Conservation (phyloP, 768 basidiomycete species). For the Lactarius deliciosus region DNA sequence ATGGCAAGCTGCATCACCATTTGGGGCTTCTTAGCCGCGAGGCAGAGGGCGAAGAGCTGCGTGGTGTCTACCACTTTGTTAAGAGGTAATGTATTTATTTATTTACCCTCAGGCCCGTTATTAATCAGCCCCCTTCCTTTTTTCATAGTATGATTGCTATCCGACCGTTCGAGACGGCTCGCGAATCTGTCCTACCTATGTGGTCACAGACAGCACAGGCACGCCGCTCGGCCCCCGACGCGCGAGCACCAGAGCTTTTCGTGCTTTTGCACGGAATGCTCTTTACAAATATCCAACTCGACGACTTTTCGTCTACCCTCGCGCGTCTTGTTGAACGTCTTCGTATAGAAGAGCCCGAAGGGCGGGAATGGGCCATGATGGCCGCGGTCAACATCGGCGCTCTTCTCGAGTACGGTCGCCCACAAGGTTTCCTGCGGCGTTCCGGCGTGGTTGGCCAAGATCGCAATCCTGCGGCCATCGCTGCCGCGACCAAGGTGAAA, state of each 20-base stretch:
- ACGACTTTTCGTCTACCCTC: constrained; percentile 81
- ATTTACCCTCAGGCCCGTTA: constrained; percentile 5
- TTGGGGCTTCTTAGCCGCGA: constrained; percentile 86
- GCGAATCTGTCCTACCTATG: constrained; percentile 86
- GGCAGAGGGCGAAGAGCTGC: constrained; percentile 75
- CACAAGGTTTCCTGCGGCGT: constrained; percentile 66
- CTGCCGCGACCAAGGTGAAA: constrained; percentile 40
- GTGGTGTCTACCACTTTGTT: constrained; percentile 88
- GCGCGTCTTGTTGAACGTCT: constrained; percentile 87
- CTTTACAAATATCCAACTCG: constrained; percentile 92
- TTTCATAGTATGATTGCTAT: constrained; percentile 78
- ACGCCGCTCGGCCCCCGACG: constrained; percentile 73
- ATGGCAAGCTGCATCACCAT: constrained; percentile 92
- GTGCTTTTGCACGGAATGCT: constrained; percentile 95
- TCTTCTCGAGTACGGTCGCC: constrained; percentile 84
- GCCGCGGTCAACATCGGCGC: constrained; percentile 79
- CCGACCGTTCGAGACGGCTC: constrained; percentile 83
- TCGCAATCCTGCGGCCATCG: constrained; percentile 37
- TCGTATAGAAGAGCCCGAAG: constrained; percentile 75
- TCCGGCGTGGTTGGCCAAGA: constrained; percentile 48
- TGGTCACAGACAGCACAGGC: constrained; percentile 79
- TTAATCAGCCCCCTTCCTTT: not conserved
- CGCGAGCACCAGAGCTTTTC: constrained; percentile 74
- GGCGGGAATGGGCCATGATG: constrained; percentile 97
- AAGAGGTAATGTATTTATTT: constrained; percentile 67